Base-by-base conservation (phyloP, 2,329 filamentous ascomycete genomes). In the Scleromitrula shiraiana region DNA sequence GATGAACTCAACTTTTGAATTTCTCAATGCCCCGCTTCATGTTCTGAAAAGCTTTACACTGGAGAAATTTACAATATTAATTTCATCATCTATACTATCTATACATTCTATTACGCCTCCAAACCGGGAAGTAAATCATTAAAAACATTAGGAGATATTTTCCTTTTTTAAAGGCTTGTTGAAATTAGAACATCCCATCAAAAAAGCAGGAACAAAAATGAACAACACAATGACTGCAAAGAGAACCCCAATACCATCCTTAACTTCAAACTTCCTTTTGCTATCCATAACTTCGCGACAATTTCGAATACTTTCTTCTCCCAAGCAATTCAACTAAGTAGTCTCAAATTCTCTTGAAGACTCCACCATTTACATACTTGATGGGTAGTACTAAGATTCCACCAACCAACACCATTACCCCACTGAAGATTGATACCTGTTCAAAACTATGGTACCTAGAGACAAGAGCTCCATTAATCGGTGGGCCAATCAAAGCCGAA, bases 401-500 rank as follows among this genome's bases (percentile, higher is more conserved):
- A 12, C 59, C 59, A 9, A 41, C 29, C 24, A 60, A 23, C n/a
- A 58, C 53, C 22, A 61, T 10, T 7, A 54, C 40, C 2, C 56
- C 60, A 50, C 59, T 60, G 22, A 62, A 59, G 14, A 50, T 55
- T 7, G 50, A 45, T 23, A 54, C 52, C 44, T 60, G 42, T 19
- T 52, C 24, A 30, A 54, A 63, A 3, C 78, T 78, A 27, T 72
- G 53, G 55, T 76, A 72, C 2, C 66, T 64, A 8, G 62, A 64
- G 7, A 83, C 79, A 12, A 83, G 70, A 9, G 76, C 78, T 7
- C 83, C 82, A 6, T 74, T 82, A 54, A 88, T 82, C 0, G 84
- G 84, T 20, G 73, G 77, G 0, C 82, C 80, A 0, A 79, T 78
- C 38, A 90, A 66, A 2, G 77, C 80, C 3, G 79, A 82, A 27